Percentiles rank a stretch among this genome's conserved stretches.
Evolutionary conservation across 2,329 filamentous ascomycete genomes (phyloP).

Genomic region (Cercospora sp.): DNA sequence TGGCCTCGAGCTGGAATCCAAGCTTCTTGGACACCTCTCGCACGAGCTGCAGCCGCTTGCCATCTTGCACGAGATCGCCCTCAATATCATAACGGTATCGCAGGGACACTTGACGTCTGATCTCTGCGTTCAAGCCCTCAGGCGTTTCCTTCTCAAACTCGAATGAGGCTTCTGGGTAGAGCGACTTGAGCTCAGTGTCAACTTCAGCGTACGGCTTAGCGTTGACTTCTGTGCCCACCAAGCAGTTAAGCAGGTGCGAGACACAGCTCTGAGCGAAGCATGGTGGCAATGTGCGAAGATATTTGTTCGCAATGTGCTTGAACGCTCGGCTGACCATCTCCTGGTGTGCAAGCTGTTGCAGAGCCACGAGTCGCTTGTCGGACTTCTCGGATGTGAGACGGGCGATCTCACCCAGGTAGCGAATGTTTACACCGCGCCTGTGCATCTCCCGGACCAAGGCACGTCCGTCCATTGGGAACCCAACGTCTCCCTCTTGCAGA

Average conservation of each 20-base stretch:
- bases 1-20: constrained; percentile 82
- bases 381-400: constrained; percentile 59
- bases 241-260: constrained; percentile 88
- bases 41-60: constrained; percentile 79
- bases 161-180: constrained; percentile 82
- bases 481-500: constrained; percentile 86
- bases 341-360: constrained; percentile 75
- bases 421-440: constrained; percentile 94
- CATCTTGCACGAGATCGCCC: constrained; percentile 64
- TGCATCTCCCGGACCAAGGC: constrained; percentile 86
- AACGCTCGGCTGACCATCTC: constrained; percentile 96
- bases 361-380: constrained; percentile 70
- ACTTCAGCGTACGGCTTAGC: constrained; percentile 74
- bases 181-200: constrained; percentile 68
- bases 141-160: constrained; percentile 79
- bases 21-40: constrained; percentile 87
- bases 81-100: constrained; percentile 77
- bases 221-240: constrained; percentile 77
- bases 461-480: constrained; percentile 97
- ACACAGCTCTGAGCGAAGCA: constrained; percentile 78
- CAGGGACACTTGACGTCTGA: constrained; percentile 69
- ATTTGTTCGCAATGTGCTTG: constrained; percentile 83
- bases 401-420: constrained; percentile 88
- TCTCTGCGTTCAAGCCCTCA: constrained; percentile 65
- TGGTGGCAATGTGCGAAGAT: constrained; percentile 76